Conservation (phyloP, 352 stramenopile genomes). For the Phytophthora europaea region DNA sequence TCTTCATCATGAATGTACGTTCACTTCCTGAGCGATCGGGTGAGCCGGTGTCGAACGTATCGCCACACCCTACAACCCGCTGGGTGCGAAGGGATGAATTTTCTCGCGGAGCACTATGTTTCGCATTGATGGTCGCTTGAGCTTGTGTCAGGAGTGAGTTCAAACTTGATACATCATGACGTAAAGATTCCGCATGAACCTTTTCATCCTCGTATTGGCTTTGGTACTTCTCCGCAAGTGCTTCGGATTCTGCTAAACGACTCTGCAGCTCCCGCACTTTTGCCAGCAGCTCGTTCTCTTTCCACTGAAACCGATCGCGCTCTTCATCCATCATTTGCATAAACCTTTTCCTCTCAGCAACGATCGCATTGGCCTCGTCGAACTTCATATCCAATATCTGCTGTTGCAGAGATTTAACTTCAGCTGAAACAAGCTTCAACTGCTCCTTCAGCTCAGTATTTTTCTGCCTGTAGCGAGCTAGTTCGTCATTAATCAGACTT, state of each 20-base stretch:
- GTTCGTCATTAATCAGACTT: slow-evolving; percentile 21
- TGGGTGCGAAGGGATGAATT: slow-evolving; percentile 15
- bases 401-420: slow-evolving; percentile 56
- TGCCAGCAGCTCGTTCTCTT: slow-evolving; percentile 65
- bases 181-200: slow-evolving; percentile 71
- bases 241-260: slow-evolving; percentile 63
- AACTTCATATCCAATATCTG: slow-evolving; percentile 69
- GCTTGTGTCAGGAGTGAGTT: slow-evolving; percentile 72
- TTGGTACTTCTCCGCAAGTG: slow-evolving; percentile 62
- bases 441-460: slow-evolving; percentile 33
- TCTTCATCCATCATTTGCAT: slow-evolving; percentile 65
- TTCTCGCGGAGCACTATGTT: slow-evolving; percentile 35
- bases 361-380: slow-evolving; percentile 59
- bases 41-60: not conserved
- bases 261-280: slow-evolving; percentile 62
- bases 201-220: slow-evolving; percentile 85
- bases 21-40: slow-evolving; percentile 28
- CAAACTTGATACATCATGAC: slow-evolving; percentile 73
- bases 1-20: slow-evolving; percentile 62
- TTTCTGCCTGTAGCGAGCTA: slow-evolving; percentile 31
- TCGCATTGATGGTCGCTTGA: slow-evolving; percentile 59
- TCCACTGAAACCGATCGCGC: slow-evolving; percentile 56
- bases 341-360: slow-evolving; percentile 63
- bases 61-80: not conserved
- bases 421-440: slow-evolving; percentile 34